Conservation (phyloP, 352 stramenopile species). For the Globisporangium recalcitrans region DNA sequence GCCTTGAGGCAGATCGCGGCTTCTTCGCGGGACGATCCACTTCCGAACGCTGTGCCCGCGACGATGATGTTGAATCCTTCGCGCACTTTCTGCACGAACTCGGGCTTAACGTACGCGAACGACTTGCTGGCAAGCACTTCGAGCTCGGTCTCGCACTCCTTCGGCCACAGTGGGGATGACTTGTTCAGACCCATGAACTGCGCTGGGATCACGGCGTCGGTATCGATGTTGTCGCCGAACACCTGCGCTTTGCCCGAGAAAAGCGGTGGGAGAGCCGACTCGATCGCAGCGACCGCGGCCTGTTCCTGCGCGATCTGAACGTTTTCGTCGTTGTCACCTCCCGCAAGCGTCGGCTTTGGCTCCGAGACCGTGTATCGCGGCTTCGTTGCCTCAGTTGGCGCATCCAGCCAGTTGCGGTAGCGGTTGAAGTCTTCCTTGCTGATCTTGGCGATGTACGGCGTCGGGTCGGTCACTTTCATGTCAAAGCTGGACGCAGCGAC, state of each 20-base stretch:
- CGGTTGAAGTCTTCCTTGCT: conserved; percentile 70
- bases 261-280: conserved; percentile 43
- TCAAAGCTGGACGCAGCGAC: conserved; percentile 75
- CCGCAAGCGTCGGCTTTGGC: conserved; percentile 38
- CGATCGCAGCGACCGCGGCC: conserved; percentile 44
- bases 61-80: conserved; percentile 81
- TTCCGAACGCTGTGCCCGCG: conserved; percentile 65
- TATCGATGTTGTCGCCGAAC: conserved; percentile 82
- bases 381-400: conserved; percentile 21
- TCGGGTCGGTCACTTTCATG: conserved; percentile 72
- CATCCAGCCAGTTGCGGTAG: conserved; percentile 70
- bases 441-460: conserved; percentile 55
- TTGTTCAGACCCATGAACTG: conserved; percentile 85
- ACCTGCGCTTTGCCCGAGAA: conserved; percentile 66
- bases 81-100: conserved; percentile 66
- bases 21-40: conserved; percentile 74
- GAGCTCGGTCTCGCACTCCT: conserved; percentile 73
- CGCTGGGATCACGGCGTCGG: conserved; percentile 72
- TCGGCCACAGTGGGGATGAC: conserved; percentile 68
- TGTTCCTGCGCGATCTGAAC: conserved; percentile 51
- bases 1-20: conserved; percentile 79
- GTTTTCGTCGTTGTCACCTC: conserved; percentile 17
- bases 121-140: conserved; percentile 76
- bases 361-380: conserved; percentile 38
- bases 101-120: conserved; percentile 77